phyloP scores from a whole-genome alignment of 768 basidiomycete genomes.

The Panaeolus papilionaceus region DNA sequence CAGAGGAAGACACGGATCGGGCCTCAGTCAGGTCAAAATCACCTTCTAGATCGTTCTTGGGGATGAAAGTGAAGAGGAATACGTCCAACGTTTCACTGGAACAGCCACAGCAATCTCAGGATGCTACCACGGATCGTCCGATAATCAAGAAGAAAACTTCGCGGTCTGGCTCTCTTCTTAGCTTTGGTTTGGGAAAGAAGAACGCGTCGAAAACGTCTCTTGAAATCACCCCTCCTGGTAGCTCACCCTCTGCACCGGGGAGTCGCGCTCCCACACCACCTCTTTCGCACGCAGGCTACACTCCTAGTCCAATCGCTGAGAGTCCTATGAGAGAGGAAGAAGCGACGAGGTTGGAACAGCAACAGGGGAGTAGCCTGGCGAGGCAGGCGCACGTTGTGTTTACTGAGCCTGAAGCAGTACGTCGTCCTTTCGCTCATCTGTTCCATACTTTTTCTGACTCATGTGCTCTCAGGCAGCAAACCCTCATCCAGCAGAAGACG shows the following conservation, averaged over 20 bases:
- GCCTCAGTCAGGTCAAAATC: not conserved
- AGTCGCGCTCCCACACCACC: slow-evolving; percentile 21
- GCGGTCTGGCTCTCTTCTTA: not conserved
- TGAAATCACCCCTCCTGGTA: not conserved
- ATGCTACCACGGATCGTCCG: not conserved
- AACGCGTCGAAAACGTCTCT: not conserved
- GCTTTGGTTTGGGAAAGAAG: not conserved
- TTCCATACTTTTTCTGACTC: not conserved
- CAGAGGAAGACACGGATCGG: not conserved
- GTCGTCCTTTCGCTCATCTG: not conserved
- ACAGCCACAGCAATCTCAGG: not conserved
- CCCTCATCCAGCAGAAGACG: not conserved
- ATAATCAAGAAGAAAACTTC: not conserved
- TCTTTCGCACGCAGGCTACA: not conserved
- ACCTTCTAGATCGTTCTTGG: slow-evolving; percentile 1
- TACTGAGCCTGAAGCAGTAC: slow-evolving; percentile 13
- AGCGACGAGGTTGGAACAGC: slow-evolving; percentile 33
- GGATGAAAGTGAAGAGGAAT: not conserved
- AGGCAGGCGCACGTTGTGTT: slow-evolving; percentile 15
- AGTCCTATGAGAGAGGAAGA: slow-evolving; percentile 67
- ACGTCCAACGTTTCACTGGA: not conserved
- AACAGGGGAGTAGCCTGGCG: slow-evolving; percentile 30
- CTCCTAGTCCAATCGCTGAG: slow-evolving; percentile 72
- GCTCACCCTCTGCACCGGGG: not conserved
- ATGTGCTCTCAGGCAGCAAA: not conserved